These are phyloP conservation scores for Hordeum vulgare DNA, from an alignment of 176 grass and related monocot genomes.

Conservation along the genomic window MorexV3_pseudomolecules_assembly NC_058523.1:536114123-536114622, in stretches of 20 bases:
- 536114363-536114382: not conserved
- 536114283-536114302: not conserved
- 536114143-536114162: not conserved
- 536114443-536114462: not conserved
- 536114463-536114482: not conserved
- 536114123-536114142: not conserved
- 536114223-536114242: not conserved
- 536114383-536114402: not conserved
- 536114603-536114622: slow-evolving; percentile 91
- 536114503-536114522: slow-evolving; percentile 83
- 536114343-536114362: not conserved
- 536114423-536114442: slow-evolving; percentile 5
- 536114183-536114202: not conserved
- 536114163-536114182: not conserved
- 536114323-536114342: not conserved
- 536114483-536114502: slow-evolving; percentile 43
- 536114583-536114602: slow-evolving; percentile 86
- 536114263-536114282: slow-evolving; percentile 6
- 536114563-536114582: slow-evolving; percentile 79
- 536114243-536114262: not conserved
- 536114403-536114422: not conserved
- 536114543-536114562: slow-evolving; percentile 56
- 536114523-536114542: slow-evolving; percentile 80
- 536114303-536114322: not conserved
- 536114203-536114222: not conserved